Evolutionary conservation across 306 rosid species (phyloP), one percentile per base, ranked within the genome.

Genomic region (Trifolium subterraneum): DNA sequence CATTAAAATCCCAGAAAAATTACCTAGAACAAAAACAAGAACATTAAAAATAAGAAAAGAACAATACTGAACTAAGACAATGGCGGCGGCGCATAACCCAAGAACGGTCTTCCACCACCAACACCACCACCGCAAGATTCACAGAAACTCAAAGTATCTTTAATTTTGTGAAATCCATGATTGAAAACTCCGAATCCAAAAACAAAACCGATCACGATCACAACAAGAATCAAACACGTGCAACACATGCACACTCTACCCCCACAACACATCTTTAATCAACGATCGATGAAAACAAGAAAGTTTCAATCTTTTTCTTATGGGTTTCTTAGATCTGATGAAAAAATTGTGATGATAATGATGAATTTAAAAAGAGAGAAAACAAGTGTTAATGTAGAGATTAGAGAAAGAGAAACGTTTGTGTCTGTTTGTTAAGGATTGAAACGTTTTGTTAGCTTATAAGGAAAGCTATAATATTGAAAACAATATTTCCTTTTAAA

Each of bases 161-260:
- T 88, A 8, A 90, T 7, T 79, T 90, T 92, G 75, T 90, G 93
- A 45, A 90, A 90, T 1, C 96, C 96, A 58, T 88, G 71, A 64
- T 88, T 86, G 96, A 90, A 92, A 10, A 92, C 93, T 41, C 96
- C 96, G 66, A 86, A 92, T 2, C 96, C 96, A 35, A 90, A 90
- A 2, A 92, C 6, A n/a, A 88, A 6, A 2, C 96, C 93, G 56
- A 92, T 78, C 2, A 65, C 10, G 12, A 92, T 73, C 47, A 79
- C 90, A 65, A 88, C 83, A 15, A 87, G 71, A 38, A 88, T 35
- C 71, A 92, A 11, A 73, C 96, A 92, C 10, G 84, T 81, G 89
- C 96, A 92, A 1, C 83, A 60, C 93, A 90, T 90, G 85, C 97
- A 92, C 0, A 88, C 31, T 68, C 68, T 85, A 0, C 90, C 76